Evolutionary conservation across 139 green algal species (phyloP).

Genomic region (Tetraselmis striata): DNA sequence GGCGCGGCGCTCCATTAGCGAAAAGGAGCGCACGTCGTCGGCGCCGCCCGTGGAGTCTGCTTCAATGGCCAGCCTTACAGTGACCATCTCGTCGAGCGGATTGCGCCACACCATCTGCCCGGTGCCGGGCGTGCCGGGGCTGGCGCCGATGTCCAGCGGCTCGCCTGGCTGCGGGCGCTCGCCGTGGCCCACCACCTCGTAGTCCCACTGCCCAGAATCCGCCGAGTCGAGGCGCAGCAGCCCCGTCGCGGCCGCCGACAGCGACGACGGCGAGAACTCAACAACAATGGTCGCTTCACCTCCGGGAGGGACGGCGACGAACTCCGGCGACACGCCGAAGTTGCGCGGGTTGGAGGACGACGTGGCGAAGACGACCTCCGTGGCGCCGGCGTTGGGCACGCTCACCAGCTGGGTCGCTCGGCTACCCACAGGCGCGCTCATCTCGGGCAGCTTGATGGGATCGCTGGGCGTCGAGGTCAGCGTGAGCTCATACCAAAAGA

Average conservation of each 20-base stretch:
- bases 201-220: conserved; percentile 15
- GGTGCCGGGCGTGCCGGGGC: neutral
- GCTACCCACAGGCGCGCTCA: neutral
- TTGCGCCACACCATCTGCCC: neutral
- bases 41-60: conserved; percentile 32
- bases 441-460: neutral
- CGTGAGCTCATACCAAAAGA: neutral
- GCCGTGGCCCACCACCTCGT: neutral
- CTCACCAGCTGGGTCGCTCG: neutral
- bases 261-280: conserved; percentile 13
- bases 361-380: conserved; percentile 4
- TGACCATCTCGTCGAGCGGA: neutral
- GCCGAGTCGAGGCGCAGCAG: neutral
- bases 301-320: conserved; percentile 9
- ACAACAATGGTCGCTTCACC: conserved; percentile 1
- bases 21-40: neutral
- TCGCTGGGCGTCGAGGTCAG: neutral
- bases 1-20: neutral
- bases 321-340: conserved; percentile 15
- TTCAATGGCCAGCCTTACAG: neutral
- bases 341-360: conserved; percentile 21
- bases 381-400: neutral
- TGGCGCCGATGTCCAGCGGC: neutral
- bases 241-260: conserved; percentile 7
- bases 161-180: neutral